Conservation (phyloP, 176 grass and related monocot species). For the Oryza meyeriana region DNA sequence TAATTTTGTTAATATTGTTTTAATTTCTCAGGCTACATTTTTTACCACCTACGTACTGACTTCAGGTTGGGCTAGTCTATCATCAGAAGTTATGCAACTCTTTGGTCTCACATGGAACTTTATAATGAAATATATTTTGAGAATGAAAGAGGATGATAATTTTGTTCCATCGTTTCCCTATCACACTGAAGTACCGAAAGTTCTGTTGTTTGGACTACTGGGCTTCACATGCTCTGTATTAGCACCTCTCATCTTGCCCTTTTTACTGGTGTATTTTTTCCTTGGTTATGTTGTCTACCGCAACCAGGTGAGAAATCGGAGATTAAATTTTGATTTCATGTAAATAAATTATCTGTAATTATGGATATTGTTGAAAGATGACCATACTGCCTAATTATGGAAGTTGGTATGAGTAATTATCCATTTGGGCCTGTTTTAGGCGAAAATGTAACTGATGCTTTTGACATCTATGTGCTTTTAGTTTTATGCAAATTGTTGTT, state of each 20-base stretch:
- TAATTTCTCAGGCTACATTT: constrained; percentile 81
- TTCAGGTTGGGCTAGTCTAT: constrained; percentile 94
- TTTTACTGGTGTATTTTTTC: constrained; percentile 86
- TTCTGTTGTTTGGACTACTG: constrained; percentile 77
- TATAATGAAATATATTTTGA: constrained; percentile 65
- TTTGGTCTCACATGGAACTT: constrained; percentile 75
- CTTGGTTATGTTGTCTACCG: constrained; percentile 86
- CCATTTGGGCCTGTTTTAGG: neutral
- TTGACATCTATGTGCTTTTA: neutral
- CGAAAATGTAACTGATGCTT: neutral
- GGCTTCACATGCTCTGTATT: constrained; percentile 89
- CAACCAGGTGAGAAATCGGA: constrained; percentile 68
- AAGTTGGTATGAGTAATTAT: neutral
- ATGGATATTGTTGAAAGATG: neutral
- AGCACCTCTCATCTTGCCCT: constrained; percentile 88
- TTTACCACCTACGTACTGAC: constrained; percentile 93
- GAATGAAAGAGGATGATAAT: constrained; percentile 49
- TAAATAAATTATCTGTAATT: neutral
- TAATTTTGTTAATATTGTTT: constrained; percentile 21
- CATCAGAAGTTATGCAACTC: constrained; percentile 86
- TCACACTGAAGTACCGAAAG: constrained; percentile 87
- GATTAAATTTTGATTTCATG: neutral
- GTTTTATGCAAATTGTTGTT: neutral
- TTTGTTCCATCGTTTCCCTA: constrained; percentile 71
- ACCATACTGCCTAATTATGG: neutral